phyloP scores from a whole-genome alignment of 176 grass and related monocot species.

The Tillandsia fasciculata region DNA sequence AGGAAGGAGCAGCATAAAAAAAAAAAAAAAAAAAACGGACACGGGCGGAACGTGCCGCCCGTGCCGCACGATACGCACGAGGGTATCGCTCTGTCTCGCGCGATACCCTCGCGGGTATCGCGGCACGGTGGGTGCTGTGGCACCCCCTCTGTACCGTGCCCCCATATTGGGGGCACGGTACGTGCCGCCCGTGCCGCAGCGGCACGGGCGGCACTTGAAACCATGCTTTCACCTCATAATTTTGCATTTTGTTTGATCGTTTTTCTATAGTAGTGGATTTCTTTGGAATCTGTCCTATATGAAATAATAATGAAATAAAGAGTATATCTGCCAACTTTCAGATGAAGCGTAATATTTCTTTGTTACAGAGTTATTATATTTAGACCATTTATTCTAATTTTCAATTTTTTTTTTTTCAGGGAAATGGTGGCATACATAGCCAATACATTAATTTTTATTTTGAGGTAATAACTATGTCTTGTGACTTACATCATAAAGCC shows the following conservation, averaged over 20 bases:
- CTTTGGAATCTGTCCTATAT: not conserved
- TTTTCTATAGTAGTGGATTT: not conserved
- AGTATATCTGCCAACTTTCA: not conserved
- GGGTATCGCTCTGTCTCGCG: too few relatives aligned
- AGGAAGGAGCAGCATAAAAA: too few relatives aligned
- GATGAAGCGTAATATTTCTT: not conserved
- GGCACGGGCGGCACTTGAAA: too few relatives aligned
- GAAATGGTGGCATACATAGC: constrained; percentile 99
- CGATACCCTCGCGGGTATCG: too few relatives aligned
- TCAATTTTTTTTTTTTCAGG: constrained; percentile 39
- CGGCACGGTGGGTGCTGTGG: too few relatives aligned
- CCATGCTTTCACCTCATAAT: too few relatives aligned
- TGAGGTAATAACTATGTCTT: constrained; percentile 51
- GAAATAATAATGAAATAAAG: not conserved
- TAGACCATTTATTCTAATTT: not conserved
- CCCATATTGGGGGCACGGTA: too few relatives aligned
- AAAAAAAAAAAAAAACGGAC: too few relatives aligned
- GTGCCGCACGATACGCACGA: too few relatives aligned
- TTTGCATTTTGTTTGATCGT: not conserved
- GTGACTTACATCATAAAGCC: not conserved
- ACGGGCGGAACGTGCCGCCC: too few relatives aligned
- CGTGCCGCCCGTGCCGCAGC: too few relatives aligned
- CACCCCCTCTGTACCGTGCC: too few relatives aligned
- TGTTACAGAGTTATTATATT: not conserved
- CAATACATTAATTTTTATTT: constrained; percentile 93